Percentiles rank a stretch among this genome's conserved stretches.
phyloP scores from a whole-genome alignment of 1,139 yeast species.

The Yamadazyma triangularis region DNA sequence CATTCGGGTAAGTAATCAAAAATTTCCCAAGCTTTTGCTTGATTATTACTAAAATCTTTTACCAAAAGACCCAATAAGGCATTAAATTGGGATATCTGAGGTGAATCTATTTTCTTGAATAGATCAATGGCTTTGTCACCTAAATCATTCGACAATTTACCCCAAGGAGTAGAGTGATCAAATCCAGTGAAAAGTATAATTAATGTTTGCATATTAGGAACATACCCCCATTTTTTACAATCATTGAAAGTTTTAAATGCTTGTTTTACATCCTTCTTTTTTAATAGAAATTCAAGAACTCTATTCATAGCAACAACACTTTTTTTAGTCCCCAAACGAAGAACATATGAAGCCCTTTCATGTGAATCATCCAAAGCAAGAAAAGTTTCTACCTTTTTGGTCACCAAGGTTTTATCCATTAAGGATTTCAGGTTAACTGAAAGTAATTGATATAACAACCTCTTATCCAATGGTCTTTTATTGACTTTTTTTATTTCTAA shows the following conservation, averaged over 20 bases:
- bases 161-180: conserved; percentile 38
- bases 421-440: conserved; percentile 57
- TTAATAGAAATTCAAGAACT: conserved; percentile 46
- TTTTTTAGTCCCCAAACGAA: conserved; percentile 35
- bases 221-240: conserved; percentile 59
- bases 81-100: conserved; percentile 26
- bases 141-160: conserved; percentile 17
- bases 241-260: conserved; percentile 49
- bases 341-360: conserved; percentile 50
- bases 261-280: conserved; percentile 28
- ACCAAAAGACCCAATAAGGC: conserved; percentile 34
- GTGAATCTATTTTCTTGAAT: conserved; percentile 16
- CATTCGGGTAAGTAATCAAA: conserved; percentile 25
- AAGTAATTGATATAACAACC: conserved; percentile 45
- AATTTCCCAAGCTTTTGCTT: conserved; percentile 35
- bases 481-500: conserved; percentile 20
- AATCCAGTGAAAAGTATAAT: conserved; percentile 57
- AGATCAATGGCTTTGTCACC: conserved; percentile 6
- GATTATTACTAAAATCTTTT: conserved; percentile 30
- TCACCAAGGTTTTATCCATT: conserved; percentile 52
- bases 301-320: conserved; percentile 63
- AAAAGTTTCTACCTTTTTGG: conserved; percentile 48
- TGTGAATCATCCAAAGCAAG: conserved; percentile 41
- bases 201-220: conserved; percentile 49
- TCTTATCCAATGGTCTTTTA: conserved; percentile 32